Percentiles rank a stretch among this genome's conserved stretches.
Conservation (phyloP, 345 rosid species). For the Hibiscus mutabilis region DNA sequence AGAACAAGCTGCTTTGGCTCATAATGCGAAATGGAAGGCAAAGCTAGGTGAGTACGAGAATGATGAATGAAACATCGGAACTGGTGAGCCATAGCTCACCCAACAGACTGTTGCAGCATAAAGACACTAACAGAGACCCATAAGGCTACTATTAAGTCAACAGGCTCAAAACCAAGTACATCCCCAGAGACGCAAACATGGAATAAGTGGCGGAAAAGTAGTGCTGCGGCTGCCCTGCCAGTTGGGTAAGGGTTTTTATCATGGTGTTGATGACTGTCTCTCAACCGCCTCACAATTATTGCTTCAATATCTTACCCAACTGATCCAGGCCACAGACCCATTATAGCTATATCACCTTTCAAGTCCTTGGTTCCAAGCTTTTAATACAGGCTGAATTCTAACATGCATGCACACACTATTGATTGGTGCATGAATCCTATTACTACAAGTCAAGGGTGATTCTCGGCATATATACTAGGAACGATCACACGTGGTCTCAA, state of each 20-base stretch:
- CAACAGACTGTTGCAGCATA: background rate
- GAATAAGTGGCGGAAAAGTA: background rate
- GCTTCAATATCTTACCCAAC: conserved; percentile 11
- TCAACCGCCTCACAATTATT: conserved; percentile 1
- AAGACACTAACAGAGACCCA: background rate
- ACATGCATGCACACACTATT: background rate
- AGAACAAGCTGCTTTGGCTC: background rate
- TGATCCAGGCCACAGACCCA: conserved; percentile 12
- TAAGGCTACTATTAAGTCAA: background rate
- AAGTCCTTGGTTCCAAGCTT: background rate
- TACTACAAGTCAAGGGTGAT: background rate
- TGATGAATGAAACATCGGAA: background rate
- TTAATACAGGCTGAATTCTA: background rate
- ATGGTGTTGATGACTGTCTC: conserved; percentile 2
- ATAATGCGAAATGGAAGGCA: too few relatives aligned
- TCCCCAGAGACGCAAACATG: background rate
- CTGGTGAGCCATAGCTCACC: background rate
- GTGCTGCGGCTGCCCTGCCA: too few relatives aligned
- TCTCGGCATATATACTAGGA: too few relatives aligned
- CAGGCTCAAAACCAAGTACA: background rate
- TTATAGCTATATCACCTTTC: conserved; percentile 6
- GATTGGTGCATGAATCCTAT: too few relatives aligned
- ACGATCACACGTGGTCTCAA: too few relatives aligned
- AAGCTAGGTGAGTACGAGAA: too few relatives aligned
- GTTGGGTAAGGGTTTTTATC: background rate